phyloP scores from a whole-genome alignment of 805 yeast species.

The Hanseniaspora vineae region DNA sequence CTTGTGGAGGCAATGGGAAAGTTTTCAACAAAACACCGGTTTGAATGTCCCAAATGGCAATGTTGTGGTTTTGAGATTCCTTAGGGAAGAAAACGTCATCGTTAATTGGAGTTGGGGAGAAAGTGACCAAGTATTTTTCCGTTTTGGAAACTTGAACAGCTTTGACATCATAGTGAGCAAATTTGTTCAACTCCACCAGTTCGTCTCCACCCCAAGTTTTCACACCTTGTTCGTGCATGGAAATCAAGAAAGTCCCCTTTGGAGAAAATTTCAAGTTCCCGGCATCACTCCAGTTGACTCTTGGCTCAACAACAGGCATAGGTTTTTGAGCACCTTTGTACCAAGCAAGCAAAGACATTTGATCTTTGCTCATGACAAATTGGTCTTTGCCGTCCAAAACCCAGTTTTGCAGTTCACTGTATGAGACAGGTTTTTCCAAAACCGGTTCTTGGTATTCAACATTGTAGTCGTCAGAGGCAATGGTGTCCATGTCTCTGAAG shows the following conservation, averaged over 20 bases:
- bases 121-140: conserved; percentile 80
- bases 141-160: conserved; percentile 85
- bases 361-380: conserved; percentile 65
- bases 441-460: conserved; percentile 60
- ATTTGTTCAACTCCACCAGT: conserved; percentile 61
- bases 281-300: conserved; percentile 77
- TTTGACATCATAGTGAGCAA: conserved; percentile 80
- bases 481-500: conserved; percentile 71
- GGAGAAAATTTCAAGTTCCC: conserved; percentile 78
- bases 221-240: conserved; percentile 88
- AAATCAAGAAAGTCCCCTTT: conserved; percentile 75
- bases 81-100: conserved; percentile 68
- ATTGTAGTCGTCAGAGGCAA: conserved; percentile 49
- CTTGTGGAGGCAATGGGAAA: conserved; percentile 66
- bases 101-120: conserved; percentile 78
- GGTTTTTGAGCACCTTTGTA: conserved; percentile 59
- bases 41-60: conserved; percentile 83
- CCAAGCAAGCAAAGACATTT: conserved; percentile 79
- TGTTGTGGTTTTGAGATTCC: conserved; percentile 82
- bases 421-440: conserved; percentile 56
- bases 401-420: conserved; percentile 84
- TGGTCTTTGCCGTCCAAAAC: conserved; percentile 93
- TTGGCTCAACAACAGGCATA: conserved; percentile 64
- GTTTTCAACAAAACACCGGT: conserved; percentile 79
- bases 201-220: conserved; percentile 91